phyloP scores from a whole-genome alignment of 2,329 filamentous ascomycete species.

The Ascochyta fabae region DNA sequence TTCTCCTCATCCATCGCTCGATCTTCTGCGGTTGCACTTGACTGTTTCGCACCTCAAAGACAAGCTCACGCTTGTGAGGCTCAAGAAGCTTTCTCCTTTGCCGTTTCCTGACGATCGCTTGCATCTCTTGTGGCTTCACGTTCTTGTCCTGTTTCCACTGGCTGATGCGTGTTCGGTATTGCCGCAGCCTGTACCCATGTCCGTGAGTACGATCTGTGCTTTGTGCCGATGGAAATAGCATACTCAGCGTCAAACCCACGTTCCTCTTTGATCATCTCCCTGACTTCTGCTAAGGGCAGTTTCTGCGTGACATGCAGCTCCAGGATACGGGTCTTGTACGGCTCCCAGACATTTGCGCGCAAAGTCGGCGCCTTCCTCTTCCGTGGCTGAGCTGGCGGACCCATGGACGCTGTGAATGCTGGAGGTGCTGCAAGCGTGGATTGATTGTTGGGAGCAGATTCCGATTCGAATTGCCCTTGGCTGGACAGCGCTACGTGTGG shows the following conservation, averaged over 20 bases:
- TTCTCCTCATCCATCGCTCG: constrained; percentile 28
- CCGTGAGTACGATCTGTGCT: not conserved
- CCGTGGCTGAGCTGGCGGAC: constrained; percentile 21
- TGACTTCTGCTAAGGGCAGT: not conserved
- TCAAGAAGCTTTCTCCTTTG: constrained; percentile 30
- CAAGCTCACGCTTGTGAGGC: constrained; percentile 14
- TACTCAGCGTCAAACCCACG: not conserved
- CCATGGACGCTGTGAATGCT: constrained; percentile 5
- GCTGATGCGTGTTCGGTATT: constrained; percentile 29
- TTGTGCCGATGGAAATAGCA: not conserved
- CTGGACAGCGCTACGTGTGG: too few species aligned
- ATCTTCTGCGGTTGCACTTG: constrained; percentile 26
- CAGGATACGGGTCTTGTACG: constrained; percentile 25
- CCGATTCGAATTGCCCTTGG: too few species aligned
- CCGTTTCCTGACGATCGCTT: constrained; percentile 30
- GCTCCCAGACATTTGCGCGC: constrained; percentile 27
- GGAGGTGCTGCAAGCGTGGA: too few species aligned
- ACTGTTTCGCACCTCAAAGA: constrained; percentile 22
- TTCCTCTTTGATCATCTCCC: too few species aligned
- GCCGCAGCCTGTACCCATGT: constrained; percentile 2
- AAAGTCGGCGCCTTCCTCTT: constrained; percentile 31
- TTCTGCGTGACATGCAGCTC: constrained; percentile 20
- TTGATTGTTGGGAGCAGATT: too few species aligned
- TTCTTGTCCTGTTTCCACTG: constrained; percentile 32
- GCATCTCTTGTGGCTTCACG: constrained; percentile 28